Percentiles rank a stretch among this genome's conserved stretches.
These are phyloP conservation scores for Trichoderma sp. DNA, from an alignment of 2,329 filamentous ascomycete species.

Conservation along the genomic window DNA sequence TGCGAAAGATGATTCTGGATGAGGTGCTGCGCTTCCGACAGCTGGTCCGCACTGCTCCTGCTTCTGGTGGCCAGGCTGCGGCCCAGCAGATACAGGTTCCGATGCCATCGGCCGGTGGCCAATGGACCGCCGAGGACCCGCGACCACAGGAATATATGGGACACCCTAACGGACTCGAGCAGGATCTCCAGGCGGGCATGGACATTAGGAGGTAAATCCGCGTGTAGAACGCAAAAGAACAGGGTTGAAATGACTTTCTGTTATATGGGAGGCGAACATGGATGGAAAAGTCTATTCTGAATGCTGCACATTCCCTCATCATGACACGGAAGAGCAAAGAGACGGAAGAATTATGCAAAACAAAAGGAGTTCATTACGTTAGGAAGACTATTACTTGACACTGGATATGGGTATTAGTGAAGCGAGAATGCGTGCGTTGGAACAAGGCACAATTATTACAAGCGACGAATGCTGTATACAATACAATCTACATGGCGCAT, in stretches of 20 bases:
- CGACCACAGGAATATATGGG: conserved; percentile 59
- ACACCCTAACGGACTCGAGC: conserved; percentile 55
- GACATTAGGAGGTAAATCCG: conserved; percentile 33
- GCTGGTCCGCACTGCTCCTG: conserved; percentile 54
- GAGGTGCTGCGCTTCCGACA: conserved; percentile 87
- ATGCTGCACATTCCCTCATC: not conserved
- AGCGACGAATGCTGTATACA: conserved; percentile 9
- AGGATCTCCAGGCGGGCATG: conserved; percentile 56
- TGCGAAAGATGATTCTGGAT: conserved; percentile 97
- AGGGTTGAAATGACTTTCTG: not conserved
- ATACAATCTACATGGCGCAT: conserved; percentile 2
- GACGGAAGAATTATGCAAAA: not conserved
- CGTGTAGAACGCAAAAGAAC: not conserved
- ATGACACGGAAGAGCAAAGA: not conserved
- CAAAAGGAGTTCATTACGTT: not conserved
- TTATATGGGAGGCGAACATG: not conserved
- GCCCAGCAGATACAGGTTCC: conserved; percentile 51
- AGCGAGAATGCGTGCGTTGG: not conserved
- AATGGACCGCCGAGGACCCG: conserved; percentile 63
- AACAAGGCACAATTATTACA: not conserved
- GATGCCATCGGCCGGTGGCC: conserved; percentile 50
- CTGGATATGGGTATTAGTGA: not conserved
- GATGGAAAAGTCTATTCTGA: not conserved
- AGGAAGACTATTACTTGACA: not conserved
- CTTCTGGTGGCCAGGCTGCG: conserved; percentile 34